Base-by-base conservation (phyloP, 2,329 filamentous ascomycete genomes). In the Fusarium sp. region DNA sequence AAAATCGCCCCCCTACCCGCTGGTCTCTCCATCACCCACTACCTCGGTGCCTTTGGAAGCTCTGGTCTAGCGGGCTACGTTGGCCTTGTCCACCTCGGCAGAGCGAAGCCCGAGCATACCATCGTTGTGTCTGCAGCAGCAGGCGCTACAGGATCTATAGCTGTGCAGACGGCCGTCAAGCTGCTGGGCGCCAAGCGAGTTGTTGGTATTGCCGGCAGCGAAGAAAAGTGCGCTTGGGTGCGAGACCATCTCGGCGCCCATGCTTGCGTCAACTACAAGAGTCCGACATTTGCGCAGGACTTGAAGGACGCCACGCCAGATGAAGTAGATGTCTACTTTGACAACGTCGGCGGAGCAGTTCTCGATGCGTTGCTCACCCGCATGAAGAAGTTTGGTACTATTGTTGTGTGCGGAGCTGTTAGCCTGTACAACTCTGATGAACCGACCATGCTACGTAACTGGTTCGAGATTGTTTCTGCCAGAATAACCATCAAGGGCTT, bases 211-310 rank as follows among this genome's bases (percentile, higher is more conserved):
- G 64, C 63, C 13, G 61, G 65, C 14, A 32, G 52, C 7, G 42
- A 50, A 8, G 65, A 66, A 29, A 67, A 66, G 54, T 66, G 64
- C 10, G 41, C 50, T 2, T 67, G 60, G 64, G 64, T 67, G 0
- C 39, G 46, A 41, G 38, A 65, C 3, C 23, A 58, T 33, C 52
- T 64, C 6, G 57, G 57, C 2, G 65, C 60, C 63, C 45, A 45
- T 2, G 41, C 31, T 3, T 58, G 59, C 3, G 33, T 67, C 6
- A 52, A 65, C 35, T 67, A 66, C 14, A 67, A 60, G 11, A 57
- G 36, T 2, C 32, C 53, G 1, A 52, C 32, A 6, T 57, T 57
- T 17, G 1, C 36, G 1, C 25, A 52, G 11, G 41, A 57, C 2
- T 4, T 58, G n/a, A 51, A 57, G 3, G 35, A 17, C 1, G 52